These are phyloP conservation scores for Serendipita vermifera DNA, from an alignment of 768 basidiomycete genomes.

Conservation along the genomic window DNA sequence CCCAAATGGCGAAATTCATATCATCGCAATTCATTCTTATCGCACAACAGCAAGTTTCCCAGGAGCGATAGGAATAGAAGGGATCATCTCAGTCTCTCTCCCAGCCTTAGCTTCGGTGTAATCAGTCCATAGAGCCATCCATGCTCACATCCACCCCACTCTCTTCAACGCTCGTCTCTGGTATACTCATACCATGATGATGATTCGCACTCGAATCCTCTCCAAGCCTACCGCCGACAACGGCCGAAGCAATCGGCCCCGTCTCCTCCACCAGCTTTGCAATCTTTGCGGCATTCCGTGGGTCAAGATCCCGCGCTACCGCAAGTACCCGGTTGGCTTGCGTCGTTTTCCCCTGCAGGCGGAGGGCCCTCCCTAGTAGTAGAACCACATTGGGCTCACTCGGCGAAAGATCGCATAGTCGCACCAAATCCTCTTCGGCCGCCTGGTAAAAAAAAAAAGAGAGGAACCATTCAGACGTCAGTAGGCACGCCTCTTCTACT, in stretches of 20 bases:
- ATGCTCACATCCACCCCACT: slow-evolving; percentile 25
- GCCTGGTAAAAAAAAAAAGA: slow-evolving; percentile 33
- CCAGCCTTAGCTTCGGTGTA: too few relatives aligned
- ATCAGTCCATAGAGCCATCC: too few relatives aligned
- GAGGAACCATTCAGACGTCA: slow-evolving; percentile 13
- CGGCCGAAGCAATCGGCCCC: not conserved
- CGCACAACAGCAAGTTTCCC: too few relatives aligned
- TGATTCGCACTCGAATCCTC: not conserved
- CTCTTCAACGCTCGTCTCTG: slow-evolving; percentile 54
- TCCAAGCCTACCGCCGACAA: not conserved
- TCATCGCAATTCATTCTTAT: too few relatives aligned
- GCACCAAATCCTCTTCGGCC: slow-evolving; percentile 70
- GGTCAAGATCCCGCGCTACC: slow-evolving; percentile 84
- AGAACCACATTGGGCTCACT: slow-evolving; percentile 96
- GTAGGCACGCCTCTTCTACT: slow-evolving; percentile 7
- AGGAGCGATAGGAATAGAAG: too few relatives aligned
- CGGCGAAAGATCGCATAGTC: slow-evolving; percentile 67
- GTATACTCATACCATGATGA: slow-evolving; percentile 49
- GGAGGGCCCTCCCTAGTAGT: slow-evolving; percentile 87
- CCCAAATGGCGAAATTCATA: slow-evolving; percentile 7
- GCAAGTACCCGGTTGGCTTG: slow-evolving; percentile 79
- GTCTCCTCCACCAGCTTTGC: slow-evolving; percentile 19
- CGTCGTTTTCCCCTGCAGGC: slow-evolving; percentile 60
- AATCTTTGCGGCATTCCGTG: slow-evolving; percentile 66
- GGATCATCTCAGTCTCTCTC: too few relatives aligned